phyloP scores from a whole-genome alignment of 768 basidiomycete genomes.

The Tylopilus plumbeoviolaceoides region DNA sequence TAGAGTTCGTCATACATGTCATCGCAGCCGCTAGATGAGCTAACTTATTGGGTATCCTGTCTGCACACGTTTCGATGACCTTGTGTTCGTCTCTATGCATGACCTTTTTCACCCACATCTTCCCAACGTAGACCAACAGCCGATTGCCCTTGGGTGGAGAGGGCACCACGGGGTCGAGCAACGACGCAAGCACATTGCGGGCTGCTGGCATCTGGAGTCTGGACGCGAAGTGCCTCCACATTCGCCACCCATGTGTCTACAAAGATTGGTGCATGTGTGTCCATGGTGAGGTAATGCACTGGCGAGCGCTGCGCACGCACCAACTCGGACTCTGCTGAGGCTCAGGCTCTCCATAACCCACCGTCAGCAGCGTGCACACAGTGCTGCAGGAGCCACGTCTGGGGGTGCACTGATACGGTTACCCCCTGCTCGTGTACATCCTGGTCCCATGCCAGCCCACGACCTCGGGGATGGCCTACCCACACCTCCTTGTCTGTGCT shows the following conservation, averaged over 20 bases:
- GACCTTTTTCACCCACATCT: slow-evolving; percentile 5
- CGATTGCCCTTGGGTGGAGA: not conserved
- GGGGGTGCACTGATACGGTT: not conserved
- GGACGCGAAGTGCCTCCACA: no score
- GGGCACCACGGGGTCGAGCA: not conserved
- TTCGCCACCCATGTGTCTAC: no score
- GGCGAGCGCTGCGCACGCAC: no score
- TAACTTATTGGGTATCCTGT: not conserved
- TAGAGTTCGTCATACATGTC: no score
- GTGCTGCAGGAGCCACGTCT: not conserved
- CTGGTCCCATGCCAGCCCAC: not conserved
- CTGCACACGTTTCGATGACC: not conserved
- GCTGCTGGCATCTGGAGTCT: no score
- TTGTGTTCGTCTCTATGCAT: no score
- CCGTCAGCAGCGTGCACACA: not conserved
- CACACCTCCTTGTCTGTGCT: not conserved
- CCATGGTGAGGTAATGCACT: no score
- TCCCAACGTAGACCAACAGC: not conserved
- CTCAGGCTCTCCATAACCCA: no score
- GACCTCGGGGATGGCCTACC: not conserved
- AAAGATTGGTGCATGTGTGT: no score
- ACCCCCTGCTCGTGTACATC: not conserved
- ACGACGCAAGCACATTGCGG: not conserved
- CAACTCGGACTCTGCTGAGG: no score
- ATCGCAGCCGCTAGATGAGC: no score